Base-by-base conservation (phyloP, 148 eudicot genomes). In the Drosera capensis region DNA sequence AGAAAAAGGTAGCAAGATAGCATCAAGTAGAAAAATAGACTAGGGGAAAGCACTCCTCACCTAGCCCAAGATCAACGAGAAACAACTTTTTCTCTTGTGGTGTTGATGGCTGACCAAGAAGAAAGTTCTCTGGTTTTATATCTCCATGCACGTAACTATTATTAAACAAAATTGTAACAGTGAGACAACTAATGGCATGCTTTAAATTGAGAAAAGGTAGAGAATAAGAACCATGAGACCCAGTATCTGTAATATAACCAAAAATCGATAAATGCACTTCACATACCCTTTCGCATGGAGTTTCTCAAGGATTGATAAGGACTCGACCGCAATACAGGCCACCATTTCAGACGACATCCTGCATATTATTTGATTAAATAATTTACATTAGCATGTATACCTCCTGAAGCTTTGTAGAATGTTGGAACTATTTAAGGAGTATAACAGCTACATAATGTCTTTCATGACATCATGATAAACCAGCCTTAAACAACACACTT, bases 321-420 rank as follows among this genome's bases (percentile, higher is more conserved):
- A 65, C 62, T 85, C 95, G 29, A 80, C 82, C 12, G 92, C 95
- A 48, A 85, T 85, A 47, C 95, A 85, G 23, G 95, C 72, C 43
- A 80, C 82, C 92, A 85, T 85, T 64, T 85, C 86, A 20, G 73
- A 58, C 14, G 95, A 70, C 95, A 85, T 80, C 80, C 95, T 85
- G 86, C 51, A 66, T 49, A 58, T 9, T 34, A 18, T 24, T 49
- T 25, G 55, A 50, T 40, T 18, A 20, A n/a, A 35, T 51, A 28
- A 34, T 3, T 31, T 21, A 36, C 2, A 29, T n/a, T n/a, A n/a
- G n/a, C n/a, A n/a, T n/a, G n/a, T n/a, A n/a, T n/a, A n/a, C n/a
- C n/a, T n/a, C n/a, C n/a, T n/a, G n/a, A n/a, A n/a, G n/a, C n/a
- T n/a, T n/a, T n/a, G n/a, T n/a, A n/a, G n/a, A n/a, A n/a, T n/a